These are phyloP conservation scores for Ogataea pilisensis DNA, from an alignment of 805 yeast genomes.

Conservation along the genomic window DNA sequence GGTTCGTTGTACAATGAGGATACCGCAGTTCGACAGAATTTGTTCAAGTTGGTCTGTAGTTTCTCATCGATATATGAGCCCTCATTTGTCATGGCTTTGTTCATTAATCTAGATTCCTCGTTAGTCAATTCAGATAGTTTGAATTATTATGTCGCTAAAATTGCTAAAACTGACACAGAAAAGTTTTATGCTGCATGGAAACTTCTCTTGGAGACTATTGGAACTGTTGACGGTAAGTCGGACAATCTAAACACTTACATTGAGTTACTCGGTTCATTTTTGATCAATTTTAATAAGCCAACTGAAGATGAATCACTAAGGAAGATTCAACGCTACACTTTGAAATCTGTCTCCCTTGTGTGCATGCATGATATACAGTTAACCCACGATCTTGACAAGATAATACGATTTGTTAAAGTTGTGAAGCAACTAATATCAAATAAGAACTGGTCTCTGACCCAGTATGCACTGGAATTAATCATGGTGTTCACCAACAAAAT, in stretches of 20 bases:
- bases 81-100: conserved; percentile 20
- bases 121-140: conserved; percentile 1
- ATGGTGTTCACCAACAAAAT: conserved; percentile 12
- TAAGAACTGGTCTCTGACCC: conserved; percentile 56
- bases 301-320: conserved; percentile 1
- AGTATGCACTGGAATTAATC: conserved; percentile 58
- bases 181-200: conserved; percentile 11
- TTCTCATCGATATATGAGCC: conserved; percentile 8
- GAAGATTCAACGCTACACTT: conserved; percentile 21
- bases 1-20: conserved; percentile 6
- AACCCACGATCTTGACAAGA: conserved; percentile 2
- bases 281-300: conserved; percentile 5
- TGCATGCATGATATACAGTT: neutral
- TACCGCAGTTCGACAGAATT: conserved; percentile 2
- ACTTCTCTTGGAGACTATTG: conserved; percentile 1
- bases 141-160: conserved; percentile 5
- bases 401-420: conserved; percentile 22
- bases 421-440: conserved; percentile 44
- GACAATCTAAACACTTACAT: neutral
- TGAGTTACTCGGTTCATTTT: conserved; percentile 6
- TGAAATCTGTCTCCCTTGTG: conserved; percentile 29
- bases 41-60: conserved; percentile 18
- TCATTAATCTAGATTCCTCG: conserved; percentile 13
- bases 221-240: neutral
- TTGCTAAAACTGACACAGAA: conserved; percentile 3